Conservation (phyloP, 2,329 filamentous ascomycete genomes). For the Graphiopsis chlorocephala region DNA sequence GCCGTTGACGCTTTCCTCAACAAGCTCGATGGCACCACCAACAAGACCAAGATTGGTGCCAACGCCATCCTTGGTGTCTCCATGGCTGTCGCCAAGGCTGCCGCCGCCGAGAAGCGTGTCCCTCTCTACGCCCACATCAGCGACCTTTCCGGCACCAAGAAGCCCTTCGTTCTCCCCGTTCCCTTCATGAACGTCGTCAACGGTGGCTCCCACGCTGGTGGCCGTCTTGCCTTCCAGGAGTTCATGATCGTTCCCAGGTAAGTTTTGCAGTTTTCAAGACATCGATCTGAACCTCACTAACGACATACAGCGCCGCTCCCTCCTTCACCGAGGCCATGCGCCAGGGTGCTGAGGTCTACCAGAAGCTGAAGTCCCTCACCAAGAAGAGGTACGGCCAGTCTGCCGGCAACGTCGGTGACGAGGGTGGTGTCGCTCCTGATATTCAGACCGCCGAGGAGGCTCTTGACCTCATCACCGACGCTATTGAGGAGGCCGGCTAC, state of each 20-base stretch:
- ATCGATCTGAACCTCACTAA: slow-evolving; percentile 18
- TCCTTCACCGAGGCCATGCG: slow-evolving; percentile 95
- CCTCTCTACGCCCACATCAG: slow-evolving; percentile 59
- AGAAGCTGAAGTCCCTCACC: slow-evolving; percentile 91
- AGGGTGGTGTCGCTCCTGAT: slow-evolving; percentile 98
- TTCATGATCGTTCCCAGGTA: slow-evolving; percentile 55
- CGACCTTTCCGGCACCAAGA: slow-evolving; percentile 51
- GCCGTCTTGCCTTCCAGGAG: slow-evolving; percentile 67
- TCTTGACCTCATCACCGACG: slow-evolving; percentile 83
- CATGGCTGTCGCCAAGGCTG: slow-evolving; percentile 59
- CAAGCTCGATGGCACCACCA: slow-evolving; percentile 56
- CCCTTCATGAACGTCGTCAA: slow-evolving; percentile 61
- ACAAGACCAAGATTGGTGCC: slow-evolving; percentile 59
- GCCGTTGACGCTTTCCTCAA: slow-evolving; percentile 54
- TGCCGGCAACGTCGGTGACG: slow-evolving; percentile 97
- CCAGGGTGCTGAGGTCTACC: slow-evolving; percentile 96
- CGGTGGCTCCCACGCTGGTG: slow-evolving; percentile 90
- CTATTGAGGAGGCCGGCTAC: slow-evolving; percentile 94
- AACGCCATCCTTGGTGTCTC: slow-evolving; percentile 61
- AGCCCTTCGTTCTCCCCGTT: slow-evolving; percentile 56
- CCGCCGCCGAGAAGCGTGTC: slow-evolving; percentile 54
- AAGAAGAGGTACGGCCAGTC: slow-evolving; percentile 99
- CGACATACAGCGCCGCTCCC: slow-evolving; percentile 63
- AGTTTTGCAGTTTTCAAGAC: slow-evolving; percentile 19
- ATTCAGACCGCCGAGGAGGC: slow-evolving; percentile 97